phyloP scores from a whole-genome alignment of 1,284 basidiomycete species.

The Pyrrhoderma noxium region DNA sequence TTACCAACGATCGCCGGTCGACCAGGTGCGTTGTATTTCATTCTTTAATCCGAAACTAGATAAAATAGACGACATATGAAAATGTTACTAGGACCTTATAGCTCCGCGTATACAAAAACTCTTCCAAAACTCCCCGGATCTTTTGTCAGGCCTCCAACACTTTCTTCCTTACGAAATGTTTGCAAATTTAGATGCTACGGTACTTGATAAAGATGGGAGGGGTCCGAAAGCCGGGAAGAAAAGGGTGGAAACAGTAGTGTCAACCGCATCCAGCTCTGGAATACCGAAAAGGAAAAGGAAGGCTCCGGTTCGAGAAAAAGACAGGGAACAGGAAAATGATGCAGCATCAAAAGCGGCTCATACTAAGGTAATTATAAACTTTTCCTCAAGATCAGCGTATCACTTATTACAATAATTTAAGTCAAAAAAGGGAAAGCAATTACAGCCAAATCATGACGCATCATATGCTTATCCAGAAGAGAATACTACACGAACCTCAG shows the following conservation, averaged over 20 bases:
- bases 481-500: too few relatives aligned
- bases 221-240: constrained; percentile 21
- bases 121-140: constrained; percentile 84
- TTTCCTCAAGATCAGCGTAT: not conserved
- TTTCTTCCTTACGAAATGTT: constrained; percentile 58
- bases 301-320: constrained; percentile 36
- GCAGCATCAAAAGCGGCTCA: constrained; percentile 4
- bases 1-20: constrained; percentile 45
- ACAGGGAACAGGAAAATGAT: constrained; percentile 26
- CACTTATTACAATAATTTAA: not conserved
- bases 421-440: too few relatives aligned
- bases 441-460: too few relatives aligned
- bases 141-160: constrained; percentile 86
- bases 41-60: too few relatives aligned
- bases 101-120: constrained; percentile 79
- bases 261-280: constrained; percentile 9
- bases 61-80: too few relatives aligned
- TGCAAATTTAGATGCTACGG: constrained; percentile 6
- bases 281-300: constrained; percentile 64
- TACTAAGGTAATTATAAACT: constrained; percentile 4
- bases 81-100: constrained; percentile 73
- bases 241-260: constrained; percentile 22
- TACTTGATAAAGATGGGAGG: constrained; percentile 9
- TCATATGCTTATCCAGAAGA: too few relatives aligned
- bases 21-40: constrained; percentile 60